A percentile compares a stretch with the other conserved stretches of the same genome.
phyloP scores from a whole-genome alignment of 148 eudicot species.

The Chenopodium formosanum region DNA sequence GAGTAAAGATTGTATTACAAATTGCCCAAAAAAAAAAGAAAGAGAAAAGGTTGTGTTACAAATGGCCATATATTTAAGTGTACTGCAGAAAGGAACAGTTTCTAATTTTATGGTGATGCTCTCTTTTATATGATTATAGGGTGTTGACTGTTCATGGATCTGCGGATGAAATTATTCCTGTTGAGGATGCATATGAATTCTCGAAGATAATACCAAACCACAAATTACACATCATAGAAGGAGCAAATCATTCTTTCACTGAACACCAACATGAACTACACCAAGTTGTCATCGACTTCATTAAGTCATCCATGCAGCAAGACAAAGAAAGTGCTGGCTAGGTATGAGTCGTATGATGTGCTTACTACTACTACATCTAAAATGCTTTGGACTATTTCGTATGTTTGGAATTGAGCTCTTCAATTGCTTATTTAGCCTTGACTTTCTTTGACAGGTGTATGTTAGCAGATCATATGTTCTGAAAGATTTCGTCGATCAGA shows the following conservation, averaged over 20 bases:
- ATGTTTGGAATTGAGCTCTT: not conserved
- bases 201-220: slow-evolving; percentile 74
- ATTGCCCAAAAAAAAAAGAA: too few species aligned
- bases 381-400: not conserved
- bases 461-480: not conserved
- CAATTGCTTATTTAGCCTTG: not conserved
- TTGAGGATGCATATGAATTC: slow-evolving; percentile 71
- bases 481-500: too few species aligned
- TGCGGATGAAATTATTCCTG: slow-evolving; percentile 58
- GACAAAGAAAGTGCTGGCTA: slow-evolving; percentile 21
- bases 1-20: not conserved
- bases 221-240: slow-evolving; percentile 56
- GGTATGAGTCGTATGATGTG: not conserved
- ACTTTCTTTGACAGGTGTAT: not conserved
- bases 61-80: not conserved
- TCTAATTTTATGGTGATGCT: too few species aligned
- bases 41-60: too few species aligned
- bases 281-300: slow-evolving; percentile 57
- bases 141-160: slow-evolving; percentile 88
- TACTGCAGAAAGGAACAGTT: not conserved
- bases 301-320: slow-evolving; percentile 48
- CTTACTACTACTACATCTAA: not conserved
- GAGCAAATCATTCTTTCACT: slow-evolving; percentile 64
- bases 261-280: slow-evolving; percentile 52
- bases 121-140: slow-evolving; percentile 33